These are phyloP conservation scores for Symbiodinium natans DNA, from an alignment of 73 alveolate species.

Conservation along the genomic window DNA sequence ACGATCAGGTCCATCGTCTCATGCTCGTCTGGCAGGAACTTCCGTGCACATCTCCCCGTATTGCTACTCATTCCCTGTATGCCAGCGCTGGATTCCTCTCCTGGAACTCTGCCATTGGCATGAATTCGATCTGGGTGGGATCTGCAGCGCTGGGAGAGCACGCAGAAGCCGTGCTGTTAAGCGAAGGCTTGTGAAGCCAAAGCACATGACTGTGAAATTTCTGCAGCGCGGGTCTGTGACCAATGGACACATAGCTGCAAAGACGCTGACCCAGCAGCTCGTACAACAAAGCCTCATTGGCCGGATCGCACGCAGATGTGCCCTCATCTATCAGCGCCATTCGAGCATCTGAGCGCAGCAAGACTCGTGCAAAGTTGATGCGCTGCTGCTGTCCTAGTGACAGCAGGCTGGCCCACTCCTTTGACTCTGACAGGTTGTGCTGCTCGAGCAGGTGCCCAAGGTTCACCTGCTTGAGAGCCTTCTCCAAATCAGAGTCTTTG, in stretches of 20 bases:
- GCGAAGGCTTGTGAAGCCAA: not conserved
- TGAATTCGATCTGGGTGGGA: not conserved
- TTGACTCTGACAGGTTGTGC: conserved; percentile 35
- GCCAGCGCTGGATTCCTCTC: not conserved
- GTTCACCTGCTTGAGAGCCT: not conserved
- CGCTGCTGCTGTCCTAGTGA: conserved; percentile 93
- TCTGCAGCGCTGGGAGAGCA: not conserved
- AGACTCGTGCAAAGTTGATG: conserved; percentile 76
- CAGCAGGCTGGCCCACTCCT: conserved; percentile 83
- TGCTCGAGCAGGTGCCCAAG: conserved; percentile 27
- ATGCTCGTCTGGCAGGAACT: too few species aligned
- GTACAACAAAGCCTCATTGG: conserved; percentile 64
- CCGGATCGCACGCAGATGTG: conserved; percentile 54
- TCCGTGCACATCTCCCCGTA: too few species aligned
- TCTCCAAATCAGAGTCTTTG: conserved; percentile 30
- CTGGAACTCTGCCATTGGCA: conserved; percentile 46
- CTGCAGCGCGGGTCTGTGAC: conserved; percentile 89
- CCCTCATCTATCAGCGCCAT: conserved; percentile 88
- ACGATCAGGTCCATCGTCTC: too few species aligned
- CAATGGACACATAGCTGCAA: conserved; percentile 70
- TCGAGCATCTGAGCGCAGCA: conserved; percentile 41
- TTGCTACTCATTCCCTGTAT: not conserved
- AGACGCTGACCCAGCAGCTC: conserved; percentile 23
- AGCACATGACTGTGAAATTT: conserved; percentile 57
- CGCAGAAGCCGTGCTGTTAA: not conserved